A percentile compares a stretch with the other conserved stretches of the same genome.
Conservation (phyloP, 345 rosid genomes). For the Capsella bursapastoris region DNA sequence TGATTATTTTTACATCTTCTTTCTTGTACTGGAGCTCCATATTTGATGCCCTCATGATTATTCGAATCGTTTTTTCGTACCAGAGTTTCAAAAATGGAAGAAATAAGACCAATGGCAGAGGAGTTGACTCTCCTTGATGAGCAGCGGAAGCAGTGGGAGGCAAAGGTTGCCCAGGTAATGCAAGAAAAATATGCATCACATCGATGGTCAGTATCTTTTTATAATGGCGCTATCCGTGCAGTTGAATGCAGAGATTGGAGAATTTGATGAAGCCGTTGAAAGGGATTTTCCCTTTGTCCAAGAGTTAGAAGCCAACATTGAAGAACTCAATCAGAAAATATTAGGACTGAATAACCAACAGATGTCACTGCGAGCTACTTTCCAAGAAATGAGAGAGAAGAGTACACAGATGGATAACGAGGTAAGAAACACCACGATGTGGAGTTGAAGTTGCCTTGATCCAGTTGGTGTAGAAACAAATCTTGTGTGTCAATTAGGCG, state of each 20-base stretch:
- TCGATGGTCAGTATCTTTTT: conserved; percentile 30
- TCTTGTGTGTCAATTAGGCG: background rate
- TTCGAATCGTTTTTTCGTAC: conserved; percentile 16
- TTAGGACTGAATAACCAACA: conserved; percentile 76
- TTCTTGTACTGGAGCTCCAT: conserved; percentile 48
- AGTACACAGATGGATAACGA: conserved; percentile 62
- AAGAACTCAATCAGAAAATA: conserved; percentile 68
- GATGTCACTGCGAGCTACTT: conserved; percentile 61
- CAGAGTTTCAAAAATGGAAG: conserved; percentile 77
- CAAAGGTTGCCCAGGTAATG: conserved; percentile 69
- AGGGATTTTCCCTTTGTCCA: conserved; percentile 74
- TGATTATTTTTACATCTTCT: too few relatives aligned
- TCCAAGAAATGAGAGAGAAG: conserved; percentile 67
- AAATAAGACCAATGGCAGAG: conserved; percentile 54
- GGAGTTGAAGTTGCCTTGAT: background rate
- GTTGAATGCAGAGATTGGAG: conserved; percentile 78
- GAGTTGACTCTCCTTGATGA: conserved; percentile 73
- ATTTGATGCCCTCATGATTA: conserved; percentile 38
- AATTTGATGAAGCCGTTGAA: conserved; percentile 65
- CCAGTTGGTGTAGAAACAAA: conserved; percentile 14
- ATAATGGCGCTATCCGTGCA: conserved; percentile 45
- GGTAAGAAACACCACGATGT: conserved; percentile 44
- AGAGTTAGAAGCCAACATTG: conserved; percentile 63
- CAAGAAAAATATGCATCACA: conserved; percentile 3
- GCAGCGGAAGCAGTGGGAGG: conserved; percentile 69